Conservation (phyloP, 78 protist genomes). For the Dictyostelium capitatum region DNA sequence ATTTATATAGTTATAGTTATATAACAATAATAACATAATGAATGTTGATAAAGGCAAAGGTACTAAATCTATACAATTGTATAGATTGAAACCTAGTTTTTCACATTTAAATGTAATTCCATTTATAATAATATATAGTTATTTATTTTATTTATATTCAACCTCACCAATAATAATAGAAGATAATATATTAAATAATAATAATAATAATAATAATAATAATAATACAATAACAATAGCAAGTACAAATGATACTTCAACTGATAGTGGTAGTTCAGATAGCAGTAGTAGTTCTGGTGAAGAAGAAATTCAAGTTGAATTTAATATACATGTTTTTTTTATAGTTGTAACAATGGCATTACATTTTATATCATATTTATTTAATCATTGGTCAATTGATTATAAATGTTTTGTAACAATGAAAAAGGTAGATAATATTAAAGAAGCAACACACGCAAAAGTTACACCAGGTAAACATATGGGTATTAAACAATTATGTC, state of each 20-base stretch:
- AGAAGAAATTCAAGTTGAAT: neutral
- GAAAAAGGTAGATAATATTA: conserved; percentile 7
- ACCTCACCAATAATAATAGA: conserved; percentile 20
- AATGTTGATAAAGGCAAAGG: conserved; percentile 15
- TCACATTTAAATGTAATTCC: conserved; percentile 50
- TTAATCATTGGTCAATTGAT: conserved; percentile 68
- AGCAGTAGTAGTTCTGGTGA: neutral
- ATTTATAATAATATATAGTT: conserved; percentile 32
- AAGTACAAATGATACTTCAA: neutral
- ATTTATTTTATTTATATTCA: conserved; percentile 27
- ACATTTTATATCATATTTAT: conserved; percentile 42
- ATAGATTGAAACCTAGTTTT: conserved; percentile 20
- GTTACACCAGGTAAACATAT: conserved; percentile 53
- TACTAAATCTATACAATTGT: conserved; percentile 14
- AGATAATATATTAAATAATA: neutral
- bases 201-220: neutral
- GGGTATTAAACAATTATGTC: conserved; percentile 28
- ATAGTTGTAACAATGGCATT: conserved; percentile 13
- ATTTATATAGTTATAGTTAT: no score
- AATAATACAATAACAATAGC: neutral
- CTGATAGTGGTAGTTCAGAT: neutral
- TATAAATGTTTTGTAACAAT: conserved; percentile 39
- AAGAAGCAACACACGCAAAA: conserved; percentile 7
- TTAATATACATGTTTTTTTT: conserved; percentile 24
- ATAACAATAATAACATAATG: neutral